phyloP scores from a whole-genome alignment of 768 basidiomycete genomes.

The Trametes cinnabarina region DNA sequence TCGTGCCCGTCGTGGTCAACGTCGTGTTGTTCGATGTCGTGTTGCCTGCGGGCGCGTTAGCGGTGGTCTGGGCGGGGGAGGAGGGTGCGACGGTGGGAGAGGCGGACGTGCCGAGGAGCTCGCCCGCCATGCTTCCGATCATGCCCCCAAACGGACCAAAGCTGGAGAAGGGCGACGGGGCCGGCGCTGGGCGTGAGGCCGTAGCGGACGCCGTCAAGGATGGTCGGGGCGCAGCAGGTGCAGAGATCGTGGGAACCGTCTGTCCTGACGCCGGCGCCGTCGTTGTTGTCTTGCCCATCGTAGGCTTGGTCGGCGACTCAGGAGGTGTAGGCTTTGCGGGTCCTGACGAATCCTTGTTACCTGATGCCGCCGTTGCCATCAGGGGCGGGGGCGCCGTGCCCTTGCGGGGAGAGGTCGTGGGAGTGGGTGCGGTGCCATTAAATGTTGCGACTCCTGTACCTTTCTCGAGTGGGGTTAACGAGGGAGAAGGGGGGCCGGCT shows the following conservation, averaged over 20 bases:
- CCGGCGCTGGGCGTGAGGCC: neutral
- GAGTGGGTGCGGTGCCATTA: constrained; percentile 10
- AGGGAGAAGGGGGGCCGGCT: constrained; percentile 23
- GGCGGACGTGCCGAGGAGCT: constrained; percentile 17
- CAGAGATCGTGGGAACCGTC: constrained; percentile 9
- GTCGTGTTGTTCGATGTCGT: neutral
- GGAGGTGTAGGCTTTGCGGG: constrained; percentile 1
- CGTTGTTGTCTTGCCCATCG: neutral
- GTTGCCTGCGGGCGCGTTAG: constrained; percentile 11
- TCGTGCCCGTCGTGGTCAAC: neutral
- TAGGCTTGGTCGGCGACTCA: constrained; percentile 7
- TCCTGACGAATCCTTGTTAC: neutral
- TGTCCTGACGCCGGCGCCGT: neutral
- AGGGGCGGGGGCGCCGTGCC: neutral
- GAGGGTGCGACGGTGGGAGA: constrained; percentile 9
- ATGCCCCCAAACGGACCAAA: constrained; percentile 5
- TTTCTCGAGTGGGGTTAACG: constrained; percentile 20
- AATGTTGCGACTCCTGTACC: constrained; percentile 14
- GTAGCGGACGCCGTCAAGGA: constrained; percentile 3
- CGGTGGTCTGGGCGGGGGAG: constrained; percentile 7
- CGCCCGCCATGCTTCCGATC: constrained; percentile 15
- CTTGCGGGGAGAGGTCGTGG: constrained; percentile 16
- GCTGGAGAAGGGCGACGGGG: constrained; percentile 10
- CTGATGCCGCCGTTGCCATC: neutral
- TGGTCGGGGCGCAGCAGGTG: constrained; percentile 8